These are phyloP conservation scores for Hanseniaspora meyeri DNA, from an alignment of 805 yeast genomes.

Conservation along the genomic window DNA sequence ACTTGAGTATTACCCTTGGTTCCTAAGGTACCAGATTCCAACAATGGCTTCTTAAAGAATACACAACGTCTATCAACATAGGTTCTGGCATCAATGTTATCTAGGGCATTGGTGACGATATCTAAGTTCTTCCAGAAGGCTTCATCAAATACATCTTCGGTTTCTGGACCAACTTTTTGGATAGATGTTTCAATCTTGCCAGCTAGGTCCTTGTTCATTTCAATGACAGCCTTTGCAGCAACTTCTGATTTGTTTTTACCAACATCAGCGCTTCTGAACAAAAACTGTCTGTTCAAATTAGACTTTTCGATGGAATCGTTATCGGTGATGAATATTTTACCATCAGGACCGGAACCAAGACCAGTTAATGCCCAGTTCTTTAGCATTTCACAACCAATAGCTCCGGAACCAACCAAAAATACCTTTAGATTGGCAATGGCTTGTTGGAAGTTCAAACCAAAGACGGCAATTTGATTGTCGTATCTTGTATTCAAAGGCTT, in stretches of 20 bases:
- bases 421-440: slow-evolving; percentile 63
- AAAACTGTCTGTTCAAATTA: slow-evolving; percentile 88
- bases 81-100: slow-evolving; percentile 94
- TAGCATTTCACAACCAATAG: slow-evolving; percentile 97
- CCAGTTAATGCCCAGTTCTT: slow-evolving; percentile 98
- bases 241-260: slow-evolving; percentile 83
- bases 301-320: slow-evolving; percentile 92
- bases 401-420: slow-evolving; percentile 93
- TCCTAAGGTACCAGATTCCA: slow-evolving; percentile 95
- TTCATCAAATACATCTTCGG: slow-evolving; percentile 77
- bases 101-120: slow-evolving; percentile 91
- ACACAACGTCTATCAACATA: slow-evolving; percentile 96
- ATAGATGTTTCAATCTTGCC: slow-evolving; percentile 65
- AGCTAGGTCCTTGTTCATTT: slow-evolving; percentile 71
- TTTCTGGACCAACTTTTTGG: slow-evolving; percentile 89
- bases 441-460: slow-evolving; percentile 69
- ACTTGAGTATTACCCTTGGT: slow-evolving; percentile 98
- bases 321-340: slow-evolving; percentile 77
- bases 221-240: slow-evolving; percentile 72
- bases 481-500: slow-evolving; percentile 71
- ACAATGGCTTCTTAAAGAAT: slow-evolving; percentile 74
- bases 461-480: slow-evolving; percentile 91
- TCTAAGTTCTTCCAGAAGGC: slow-evolving; percentile 74
- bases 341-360: slow-evolving; percentile 80
- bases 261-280: slow-evolving; percentile 89